Conservation (phyloP, 2,329 filamentous ascomycete species). For the Beauveria caledonica region DNA sequence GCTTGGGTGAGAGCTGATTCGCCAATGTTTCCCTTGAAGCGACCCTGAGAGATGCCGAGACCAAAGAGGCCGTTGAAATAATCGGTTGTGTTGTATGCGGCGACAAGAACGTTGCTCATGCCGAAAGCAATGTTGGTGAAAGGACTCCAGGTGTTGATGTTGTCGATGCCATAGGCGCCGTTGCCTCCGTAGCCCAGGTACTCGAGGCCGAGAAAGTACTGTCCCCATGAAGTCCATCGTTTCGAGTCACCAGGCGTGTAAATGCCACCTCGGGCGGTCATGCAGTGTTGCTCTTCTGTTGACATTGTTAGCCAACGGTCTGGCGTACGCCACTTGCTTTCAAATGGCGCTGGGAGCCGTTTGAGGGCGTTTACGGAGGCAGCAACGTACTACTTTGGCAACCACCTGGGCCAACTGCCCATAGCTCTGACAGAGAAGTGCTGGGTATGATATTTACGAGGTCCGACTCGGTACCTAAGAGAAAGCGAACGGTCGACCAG, state of each 20-base stretch:
- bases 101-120: conserved; percentile 39
- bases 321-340: not conserved
- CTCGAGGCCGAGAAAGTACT: conserved; percentile 51
- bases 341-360: not conserved
- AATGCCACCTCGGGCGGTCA: conserved; percentile 47
- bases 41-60: conserved; percentile 46
- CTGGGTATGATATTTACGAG: conserved; percentile 42
- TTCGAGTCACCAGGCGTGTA: conserved; percentile 46
- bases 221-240: conserved; percentile 51
- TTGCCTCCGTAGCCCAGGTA: conserved; percentile 52
- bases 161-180: conserved; percentile 55
- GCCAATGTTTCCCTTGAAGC: conserved; percentile 41
- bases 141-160: conserved; percentile 33
- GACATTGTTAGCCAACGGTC: conserved; percentile 12
- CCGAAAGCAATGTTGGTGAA: conserved; percentile 29
- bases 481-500: conserved; percentile 62
- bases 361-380: not conserved
- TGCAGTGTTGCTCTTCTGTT: conserved; percentile 43
- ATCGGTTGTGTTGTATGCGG: conserved; percentile 46
- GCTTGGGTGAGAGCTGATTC: conserved; percentile 47
- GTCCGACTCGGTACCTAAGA: conserved; percentile 32
- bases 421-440: conserved; percentile 63
- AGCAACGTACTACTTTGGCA: conserved; percentile 39
- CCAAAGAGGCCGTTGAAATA: conserved; percentile 49
- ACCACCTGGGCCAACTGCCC: conserved; percentile 54